Conservation (phyloP, 768 basidiomycete species). For the Mycena vulgaris region DNA sequence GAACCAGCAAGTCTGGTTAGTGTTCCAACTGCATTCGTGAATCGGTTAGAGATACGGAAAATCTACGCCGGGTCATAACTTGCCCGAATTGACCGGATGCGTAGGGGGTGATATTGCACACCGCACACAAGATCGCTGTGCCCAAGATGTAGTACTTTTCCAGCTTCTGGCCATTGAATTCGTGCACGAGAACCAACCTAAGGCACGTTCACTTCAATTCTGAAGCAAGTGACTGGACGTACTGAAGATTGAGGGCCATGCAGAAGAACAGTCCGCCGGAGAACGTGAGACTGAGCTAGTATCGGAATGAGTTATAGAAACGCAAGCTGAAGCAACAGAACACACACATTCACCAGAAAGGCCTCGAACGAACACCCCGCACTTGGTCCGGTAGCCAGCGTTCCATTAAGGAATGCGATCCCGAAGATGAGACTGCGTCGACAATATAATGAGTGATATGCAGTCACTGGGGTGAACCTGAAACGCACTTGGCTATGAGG, state of each 20-base stretch:
- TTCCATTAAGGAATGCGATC: background rate
- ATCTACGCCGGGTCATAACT: background rate
- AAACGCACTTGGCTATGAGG: conserved; percentile 10
- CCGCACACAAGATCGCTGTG: conserved; percentile 35
- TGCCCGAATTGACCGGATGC: conserved; percentile 46
- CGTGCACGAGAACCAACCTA: conserved; percentile 11
- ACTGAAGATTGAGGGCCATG: conserved; percentile 24
- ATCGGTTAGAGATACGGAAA: background rate
- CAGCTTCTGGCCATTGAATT: conserved; percentile 2
- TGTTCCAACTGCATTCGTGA: background rate
- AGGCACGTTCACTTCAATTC: background rate
- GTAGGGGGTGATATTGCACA: conserved; percentile 39
- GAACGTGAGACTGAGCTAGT: conserved; percentile 12
- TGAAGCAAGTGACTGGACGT: background rate
- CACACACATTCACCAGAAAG: background rate
- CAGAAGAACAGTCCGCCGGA: conserved; percentile 16
- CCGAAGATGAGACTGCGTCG: background rate
- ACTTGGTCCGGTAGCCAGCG: background rate
- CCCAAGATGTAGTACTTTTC: conserved; percentile 42
- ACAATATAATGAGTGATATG: background rate
- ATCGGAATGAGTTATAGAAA: background rate
- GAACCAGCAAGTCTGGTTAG: conserved; percentile 44
- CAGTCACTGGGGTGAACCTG: too few relatives aligned
- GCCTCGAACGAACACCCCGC: background rate
- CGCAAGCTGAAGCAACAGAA: background rate